Evolutionary conservation across 192 early-diverging fungal genomes (phyloP).

Genomic region (Neocallimastix lanati): DNA sequence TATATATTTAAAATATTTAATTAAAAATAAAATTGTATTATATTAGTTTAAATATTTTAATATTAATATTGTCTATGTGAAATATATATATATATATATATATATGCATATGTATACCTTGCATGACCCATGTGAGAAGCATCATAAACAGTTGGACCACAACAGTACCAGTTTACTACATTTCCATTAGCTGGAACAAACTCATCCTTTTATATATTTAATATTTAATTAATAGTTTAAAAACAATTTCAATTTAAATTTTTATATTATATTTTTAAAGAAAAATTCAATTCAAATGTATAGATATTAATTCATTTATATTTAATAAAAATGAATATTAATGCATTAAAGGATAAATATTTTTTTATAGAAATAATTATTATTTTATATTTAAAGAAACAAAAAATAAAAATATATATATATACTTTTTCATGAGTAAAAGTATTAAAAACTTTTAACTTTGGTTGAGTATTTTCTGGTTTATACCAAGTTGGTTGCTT

Average conservation of each 20-base stretch:
- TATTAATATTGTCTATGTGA: no score
- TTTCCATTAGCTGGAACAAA: neutral
- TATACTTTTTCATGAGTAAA: neutral
- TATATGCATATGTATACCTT: constrained; percentile 18
- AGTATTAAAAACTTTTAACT: neutral
- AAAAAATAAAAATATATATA: neutral
- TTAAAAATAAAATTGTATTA: constrained; percentile 2
- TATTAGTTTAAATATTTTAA: neutral
- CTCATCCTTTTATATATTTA: neutral
- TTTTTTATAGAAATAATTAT: no score
- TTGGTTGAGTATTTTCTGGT: neutral
- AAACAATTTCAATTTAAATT: no score
- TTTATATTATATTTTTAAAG: no score
- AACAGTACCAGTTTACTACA: constrained; percentile 12
- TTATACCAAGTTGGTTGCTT: neutral
- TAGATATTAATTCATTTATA: no score
- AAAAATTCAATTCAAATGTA: no score
- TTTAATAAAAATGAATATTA: no score
- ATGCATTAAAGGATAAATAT: no score
- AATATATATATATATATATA: no score
- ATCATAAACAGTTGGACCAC: constrained; percentile 97
- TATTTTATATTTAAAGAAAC: no score
- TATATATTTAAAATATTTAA: neutral
- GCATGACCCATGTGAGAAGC: constrained; percentile 92
- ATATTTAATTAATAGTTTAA: no score